Base-by-base conservation (phyloP, 2,329 filamentous ascomycete species). In the Pleochaeta shiraiana region DNA sequence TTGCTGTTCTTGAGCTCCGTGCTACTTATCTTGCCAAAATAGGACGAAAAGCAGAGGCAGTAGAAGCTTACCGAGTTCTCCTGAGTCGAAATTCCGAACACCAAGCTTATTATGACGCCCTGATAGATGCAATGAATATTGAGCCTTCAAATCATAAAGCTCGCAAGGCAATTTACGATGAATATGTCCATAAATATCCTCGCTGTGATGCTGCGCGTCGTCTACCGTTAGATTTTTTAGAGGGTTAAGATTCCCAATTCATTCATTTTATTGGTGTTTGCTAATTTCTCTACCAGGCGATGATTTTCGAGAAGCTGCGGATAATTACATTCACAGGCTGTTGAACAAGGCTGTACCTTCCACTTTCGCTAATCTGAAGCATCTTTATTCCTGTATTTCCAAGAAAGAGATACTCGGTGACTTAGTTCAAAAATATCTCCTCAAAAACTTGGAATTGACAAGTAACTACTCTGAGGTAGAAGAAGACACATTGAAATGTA, bases 281-380 rank as follows among this genome's bases (percentile, higher is more conserved):
- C 67, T 73, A 68, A 70, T 65, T 24, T 34, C 21, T 53, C 59
- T 5, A 63, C 53, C 70, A 85, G 86, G 89, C 4, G 85, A 95
- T 53, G 84, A 85, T 4, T 98, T 98, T 77, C 82, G 81, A 71
- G 76, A 83, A 69, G 85, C 88, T 28, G 91, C 87, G 7, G 85
- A 90, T 72, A 76, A 77, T 26, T 98, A 98, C 73, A 75, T 98
- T 66, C 81, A 85, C 63, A 80, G 86, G 33, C 95, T 95, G 87
- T 79, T 98, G 65, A 84, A 87, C 74, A 95, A 92, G 75, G 93
- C 92, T 12, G 88, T 97, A 3, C 92, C 93, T 1, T 98, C 93
- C 1, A 91, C 92, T 3, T 98, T 98, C 75, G 90, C 90, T 39
- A 98, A 97, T 74, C 81, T 98, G 66, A 98, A 98, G 77, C 85